Conservation (phyloP, 768 basidiomycete species). For the Rhizopogon salebrosus region DNA sequence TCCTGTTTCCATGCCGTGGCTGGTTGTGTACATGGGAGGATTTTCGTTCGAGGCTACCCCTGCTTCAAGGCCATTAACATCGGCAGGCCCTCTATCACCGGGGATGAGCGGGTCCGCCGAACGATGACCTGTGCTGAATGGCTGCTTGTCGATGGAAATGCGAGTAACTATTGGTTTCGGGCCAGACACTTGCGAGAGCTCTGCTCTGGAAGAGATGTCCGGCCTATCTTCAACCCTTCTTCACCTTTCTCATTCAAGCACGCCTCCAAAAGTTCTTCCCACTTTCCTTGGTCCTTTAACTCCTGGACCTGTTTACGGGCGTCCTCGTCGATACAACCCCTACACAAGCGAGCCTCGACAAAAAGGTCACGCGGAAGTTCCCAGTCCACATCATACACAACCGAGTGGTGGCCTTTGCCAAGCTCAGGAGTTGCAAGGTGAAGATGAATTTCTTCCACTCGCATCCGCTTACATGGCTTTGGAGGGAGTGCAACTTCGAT, state of each 20-base stretch:
- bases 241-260: conserved; percentile 13
- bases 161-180: background rate
- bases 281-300: conserved; percentile 18
- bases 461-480: conserved; percentile 14
- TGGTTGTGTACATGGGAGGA: background rate
- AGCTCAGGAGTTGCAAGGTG: conserved; percentile 37
- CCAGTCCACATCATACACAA: conserved; percentile 45
- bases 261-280: conserved; percentile 20
- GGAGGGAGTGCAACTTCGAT: conserved; percentile 27
- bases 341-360: conserved; percentile 31
- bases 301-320: conserved; percentile 15
- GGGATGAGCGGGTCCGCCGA: no score
- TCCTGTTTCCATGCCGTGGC: background rate
- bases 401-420: conserved; percentile 50
- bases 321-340: conserved; percentile 31
- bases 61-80: background rate
- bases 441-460: conserved; percentile 39
- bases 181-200: background rate
- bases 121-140: no score
- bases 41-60: background rate
- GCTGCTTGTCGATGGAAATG: background rate
- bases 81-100: background rate
- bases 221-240: background rate
- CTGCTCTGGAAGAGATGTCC: conserved; percentile 23
- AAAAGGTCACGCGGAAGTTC: conserved; percentile 44